A percentile compares a stretch with the other conserved stretches of the same genome.
Evolutionary conservation across 345 rosid species (phyloP).

Genomic region (rapeseed (Brassica napus)): Da-Ae NC_063446.1:4753001-4753500

Average conservation of each 20-base stretch:
- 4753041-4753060: constrained; percentile 16
- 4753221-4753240: not conserved
- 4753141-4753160: not conserved
- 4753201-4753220: not conserved
- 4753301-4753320: not conserved
- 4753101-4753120: constrained; percentile 66
- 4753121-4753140: too few species aligned
- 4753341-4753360: not conserved
- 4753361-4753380: not conserved
- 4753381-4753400: not conserved
- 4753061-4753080: constrained; percentile 42
- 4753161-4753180: not conserved
- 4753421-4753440: not conserved
- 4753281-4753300: not conserved
- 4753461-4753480: not conserved
- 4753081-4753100: constrained; percentile 67
- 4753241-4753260: not conserved
- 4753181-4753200: not conserved
- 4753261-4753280: not conserved
- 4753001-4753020: constrained; percentile 71
- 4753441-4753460: constrained; percentile 46
- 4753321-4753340: not conserved
- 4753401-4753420: not conserved
- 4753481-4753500: too few species aligned
- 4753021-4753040: not conserved